Base-by-base conservation (phyloP, 2,329 filamentous ascomycete species). In the Aspergillus piperis region DNA sequence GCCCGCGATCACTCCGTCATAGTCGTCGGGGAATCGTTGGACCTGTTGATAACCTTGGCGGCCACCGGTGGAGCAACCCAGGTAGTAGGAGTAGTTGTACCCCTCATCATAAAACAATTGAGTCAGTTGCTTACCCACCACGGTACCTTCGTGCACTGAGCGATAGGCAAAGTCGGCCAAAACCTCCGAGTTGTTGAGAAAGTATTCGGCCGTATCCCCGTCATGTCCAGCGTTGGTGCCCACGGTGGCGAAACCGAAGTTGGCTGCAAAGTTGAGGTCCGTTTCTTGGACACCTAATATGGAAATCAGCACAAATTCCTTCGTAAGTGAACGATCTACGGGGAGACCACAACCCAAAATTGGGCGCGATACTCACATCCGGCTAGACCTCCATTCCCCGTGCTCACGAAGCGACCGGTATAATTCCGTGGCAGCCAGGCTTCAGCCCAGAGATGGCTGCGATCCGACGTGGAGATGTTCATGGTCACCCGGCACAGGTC, bases 21-120 rank as follows among this genome's bases (percentile, higher is more conserved):
- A 86, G 61, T 86, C 84, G 0, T 81, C 74, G 0, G 86, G 84
- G 61, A 80, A 86, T 13, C 73, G 67, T 64, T 87, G 80, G 0
- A 83, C 80, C 6, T 81, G 79, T 56, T 83, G 83, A 36, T 85
- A 73, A 3, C 84, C 86, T 73, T 88, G 83, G 0, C 85, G 77
- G 0, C 86, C 85, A 6, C 86, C 86, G 0, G 83, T 82, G 0
- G 84, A 87, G 66, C 86, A 88, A 7, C 86, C 86, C 2, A 82
- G 67, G 62, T 70, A 71, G 50, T 70, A 71, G 6, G 78, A 81
- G 55, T 80, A 81, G 11, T 72, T 69, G 1, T 78, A 75, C 0
- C 71, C 66, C 8, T 68, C 75, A 2, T 73, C 70, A 63, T 86
- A 86, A 71, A 82, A 86, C 0, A 74, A 72, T 32, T 80, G 66